Percentiles rank a stretch among this genome's conserved stretches.
Conservation (phyloP, 208 protist species). For the Angomonas ambiguus region DNA sequence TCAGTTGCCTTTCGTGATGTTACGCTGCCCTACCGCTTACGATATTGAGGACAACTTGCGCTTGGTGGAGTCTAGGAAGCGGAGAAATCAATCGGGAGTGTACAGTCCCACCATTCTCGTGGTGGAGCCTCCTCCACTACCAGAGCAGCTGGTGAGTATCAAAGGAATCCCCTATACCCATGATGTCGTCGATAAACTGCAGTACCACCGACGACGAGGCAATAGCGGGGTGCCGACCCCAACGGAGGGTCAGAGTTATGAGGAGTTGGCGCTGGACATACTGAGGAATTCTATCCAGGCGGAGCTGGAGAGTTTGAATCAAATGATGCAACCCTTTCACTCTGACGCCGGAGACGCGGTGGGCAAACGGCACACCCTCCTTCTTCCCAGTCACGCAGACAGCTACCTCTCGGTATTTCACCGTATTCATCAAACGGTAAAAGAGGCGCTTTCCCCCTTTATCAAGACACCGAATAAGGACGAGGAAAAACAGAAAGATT, state of each 20-base stretch:
- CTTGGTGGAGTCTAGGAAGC: slow-evolving; percentile 21
- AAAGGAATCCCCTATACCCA: slow-evolving; percentile 63
- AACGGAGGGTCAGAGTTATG: slow-evolving; percentile 16
- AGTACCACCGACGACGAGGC: slow-evolving; percentile 23
- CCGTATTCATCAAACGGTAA: slow-evolving; percentile 29
- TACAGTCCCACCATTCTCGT: slow-evolving; percentile 39
- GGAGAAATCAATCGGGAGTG: neutral
- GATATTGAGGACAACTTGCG: slow-evolving; percentile 35
- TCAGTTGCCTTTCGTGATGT: slow-evolving; percentile 16
- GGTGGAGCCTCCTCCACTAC: slow-evolving; percentile 54
- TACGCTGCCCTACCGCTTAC: slow-evolving; percentile 33
- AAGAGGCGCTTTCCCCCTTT: slow-evolving; percentile 14
- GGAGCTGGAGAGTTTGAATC: slow-evolving; percentile 4
- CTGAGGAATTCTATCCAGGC: slow-evolving; percentile 19
- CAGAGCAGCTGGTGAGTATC: slow-evolving; percentile 50
- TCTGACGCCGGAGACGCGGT: neutral
- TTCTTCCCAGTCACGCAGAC: slow-evolving; percentile 41
- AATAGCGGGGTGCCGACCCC: slow-evolving; percentile 16
- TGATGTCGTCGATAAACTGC: slow-evolving; percentile 20
- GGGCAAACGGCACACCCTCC: slow-evolving; percentile 14
- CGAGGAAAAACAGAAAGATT: neutral
- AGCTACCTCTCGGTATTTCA: slow-evolving; percentile 61
- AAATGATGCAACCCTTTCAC: neutral
- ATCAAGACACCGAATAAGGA: neutral
- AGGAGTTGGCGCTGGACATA: slow-evolving; percentile 15